Evolutionary conservation across 2,329 filamentous ascomycete genomes (phyloP), one percentile per base, ranked within the genome.

Genomic region (Nigrospora oryzae): DNA sequence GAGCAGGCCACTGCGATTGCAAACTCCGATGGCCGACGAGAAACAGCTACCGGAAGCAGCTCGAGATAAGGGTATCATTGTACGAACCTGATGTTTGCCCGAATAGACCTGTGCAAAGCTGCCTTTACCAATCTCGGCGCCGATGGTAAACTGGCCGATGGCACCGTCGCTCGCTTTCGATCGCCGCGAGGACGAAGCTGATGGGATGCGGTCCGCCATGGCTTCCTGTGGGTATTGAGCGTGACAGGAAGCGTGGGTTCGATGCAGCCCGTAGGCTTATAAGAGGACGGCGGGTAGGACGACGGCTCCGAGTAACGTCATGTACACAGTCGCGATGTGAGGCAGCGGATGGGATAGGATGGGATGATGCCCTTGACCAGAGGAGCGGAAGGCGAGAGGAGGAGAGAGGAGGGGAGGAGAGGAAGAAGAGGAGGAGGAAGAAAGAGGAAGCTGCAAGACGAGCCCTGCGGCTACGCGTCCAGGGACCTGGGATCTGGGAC

Each of bases 91-190:
- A 68, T 94, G 87, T 56, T 83, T 81, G 52, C 87, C 89, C 63
- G 86, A 81, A 64, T 93, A 97, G 53, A 98, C 93, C 54, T 89
- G 89, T 53, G 93, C 93, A 72, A 97, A 98, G 71, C 93, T 97
- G 51, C 93, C 93, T 69, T 93, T 93, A 51, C 93, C 93, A 63
- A 97, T 96, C 69, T 96, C 88, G 55, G 86, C 83, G 56, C 89
- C 80, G 58, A 91, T 83, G 57, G 79, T 77, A 66, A 94, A 96
- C 59, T 85, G 81, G 54, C 89, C 88, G 57, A 93, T 63, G 49
- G 59, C 51, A 56, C 63, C 66, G 45, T 69, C 66, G 53, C 58
- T 56, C 49, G 59, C 54, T 56, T 60, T 64, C 53, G 59, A 53
- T 40, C 64, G 63, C 44, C 63, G 58, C 42, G 61, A 63, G 42